Conservation (phyloP, 768 basidiomycete species). For the Pisolithus microcarpus region DNA sequence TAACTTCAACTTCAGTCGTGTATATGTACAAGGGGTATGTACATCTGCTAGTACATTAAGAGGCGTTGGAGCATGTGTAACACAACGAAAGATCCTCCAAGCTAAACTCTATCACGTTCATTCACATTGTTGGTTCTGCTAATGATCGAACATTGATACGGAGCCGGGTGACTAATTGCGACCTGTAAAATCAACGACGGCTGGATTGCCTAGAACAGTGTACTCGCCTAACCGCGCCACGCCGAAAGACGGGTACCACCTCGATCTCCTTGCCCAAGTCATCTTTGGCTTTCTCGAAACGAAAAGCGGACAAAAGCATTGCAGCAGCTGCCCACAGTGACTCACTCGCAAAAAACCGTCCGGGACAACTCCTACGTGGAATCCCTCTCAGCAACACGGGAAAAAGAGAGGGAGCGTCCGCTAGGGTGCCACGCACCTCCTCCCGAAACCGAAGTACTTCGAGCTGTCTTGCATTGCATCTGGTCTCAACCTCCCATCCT, state of each 20-base stretch:
- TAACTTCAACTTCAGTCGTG: too few relatives aligned
- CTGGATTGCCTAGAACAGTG: not conserved
- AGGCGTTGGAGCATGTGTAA: not conserved
- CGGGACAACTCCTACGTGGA: not conserved
- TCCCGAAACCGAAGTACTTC: not conserved
- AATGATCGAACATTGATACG: not conserved
- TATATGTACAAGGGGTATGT: too few relatives aligned
- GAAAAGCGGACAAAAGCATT: not conserved
- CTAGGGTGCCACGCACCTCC: not conserved
- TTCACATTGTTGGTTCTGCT: not conserved
- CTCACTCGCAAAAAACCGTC: not conserved
- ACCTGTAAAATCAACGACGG: not conserved
- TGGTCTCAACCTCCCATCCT: not conserved
- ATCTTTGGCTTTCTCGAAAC: constrained; percentile 2
- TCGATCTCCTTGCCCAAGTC: not conserved
- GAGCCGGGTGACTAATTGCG: not conserved
- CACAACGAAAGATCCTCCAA: not conserved
- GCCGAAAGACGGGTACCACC: not conserved
- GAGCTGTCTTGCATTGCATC: not conserved
- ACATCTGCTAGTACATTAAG: not conserved
- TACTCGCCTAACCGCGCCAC: not conserved
- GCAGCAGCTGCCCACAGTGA: not conserved
- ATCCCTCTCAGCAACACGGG: not conserved
- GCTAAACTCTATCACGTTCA: too few relatives aligned
- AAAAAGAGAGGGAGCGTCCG: not conserved